These are phyloP conservation scores for Arthrinium phaeospermum DNA, from an alignment of 2,329 filamentous ascomycete genomes.

Conservation along the genomic window DNA sequence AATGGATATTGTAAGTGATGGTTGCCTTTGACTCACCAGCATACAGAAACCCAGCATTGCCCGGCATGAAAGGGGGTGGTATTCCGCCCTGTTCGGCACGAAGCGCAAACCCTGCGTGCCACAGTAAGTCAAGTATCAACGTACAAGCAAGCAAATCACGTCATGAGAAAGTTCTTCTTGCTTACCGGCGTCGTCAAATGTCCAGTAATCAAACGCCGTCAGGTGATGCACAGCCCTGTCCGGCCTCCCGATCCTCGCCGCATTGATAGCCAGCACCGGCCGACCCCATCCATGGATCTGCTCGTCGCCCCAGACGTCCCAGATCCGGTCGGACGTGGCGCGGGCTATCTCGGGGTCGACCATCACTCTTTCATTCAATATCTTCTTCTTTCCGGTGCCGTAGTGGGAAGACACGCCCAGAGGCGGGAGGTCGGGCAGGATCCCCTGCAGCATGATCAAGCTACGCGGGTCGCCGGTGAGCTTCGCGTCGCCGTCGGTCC, in stretches of 20 bases:
- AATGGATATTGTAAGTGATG: not conserved
- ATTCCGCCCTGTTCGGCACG: conserved; percentile 38
- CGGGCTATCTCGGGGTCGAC: conserved; percentile 43
- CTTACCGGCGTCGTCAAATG: conserved; percentile 46
- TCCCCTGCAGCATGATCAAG: conserved; percentile 50
- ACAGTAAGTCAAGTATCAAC: not conserved
- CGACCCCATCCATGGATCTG: conserved; percentile 54
- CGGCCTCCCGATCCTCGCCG: conserved; percentile 46
- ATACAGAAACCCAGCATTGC: conserved; percentile 44
- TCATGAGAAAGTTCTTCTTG: too few relatives aligned
- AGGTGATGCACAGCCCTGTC: conserved; percentile 48
- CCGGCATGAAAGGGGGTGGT: conserved; percentile 44
- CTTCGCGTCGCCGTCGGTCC: conserved; percentile 37
- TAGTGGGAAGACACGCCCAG: not conserved
- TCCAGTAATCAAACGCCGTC: conserved; percentile 49
- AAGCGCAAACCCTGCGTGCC: conserved; percentile 32
- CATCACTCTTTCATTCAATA: not conserved
- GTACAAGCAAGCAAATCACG: not conserved
- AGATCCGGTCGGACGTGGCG: conserved; percentile 46
- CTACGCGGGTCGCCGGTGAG: conserved; percentile 50
- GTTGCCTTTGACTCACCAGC: conserved; percentile 30
- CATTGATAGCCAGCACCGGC: conserved; percentile 52
- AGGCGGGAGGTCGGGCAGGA: conserved; percentile 46
- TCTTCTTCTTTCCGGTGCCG: too few relatives aligned
- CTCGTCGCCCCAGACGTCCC: conserved; percentile 47